These are phyloP conservation scores for Glaciozyma martinii DNA, from an alignment of 768 basidiomycete species.

Conservation along the genomic window DNA sequence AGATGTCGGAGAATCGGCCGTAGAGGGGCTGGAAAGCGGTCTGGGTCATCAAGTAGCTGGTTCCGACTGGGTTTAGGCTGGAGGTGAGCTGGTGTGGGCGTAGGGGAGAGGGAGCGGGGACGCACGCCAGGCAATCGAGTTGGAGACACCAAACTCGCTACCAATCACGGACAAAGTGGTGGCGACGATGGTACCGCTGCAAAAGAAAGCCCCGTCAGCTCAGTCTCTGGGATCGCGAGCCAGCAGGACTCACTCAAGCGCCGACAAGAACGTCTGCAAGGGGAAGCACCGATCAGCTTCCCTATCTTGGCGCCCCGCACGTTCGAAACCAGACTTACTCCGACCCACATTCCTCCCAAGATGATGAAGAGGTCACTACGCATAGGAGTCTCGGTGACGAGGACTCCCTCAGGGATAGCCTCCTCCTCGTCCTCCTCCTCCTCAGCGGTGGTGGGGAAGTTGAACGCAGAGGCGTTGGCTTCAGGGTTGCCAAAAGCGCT, in stretches of 20 bases:
- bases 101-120: background rate
- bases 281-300: background rate
- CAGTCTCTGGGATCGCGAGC: background rate
- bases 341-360: slow-evolving; percentile 14
- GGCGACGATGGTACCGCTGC: slow-evolving; percentile 6
- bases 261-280: slow-evolving; percentile 5
- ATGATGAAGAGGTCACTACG: slow-evolving; percentile 5
- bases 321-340: background rate
- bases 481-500: background rate
- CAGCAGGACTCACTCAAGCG: slow-evolving; percentile 6
- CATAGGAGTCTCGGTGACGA: slow-evolving; percentile 1
- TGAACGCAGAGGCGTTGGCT: slow-evolving; percentile 10
- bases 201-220: background rate
- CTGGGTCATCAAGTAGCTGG: slow-evolving; percentile 26
- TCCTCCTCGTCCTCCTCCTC: slow-evolving; percentile 10
- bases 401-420: background rate
- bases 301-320: background rate
- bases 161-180: slow-evolving; percentile 20
- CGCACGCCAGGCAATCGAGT: slow-evolving; percentile 22
- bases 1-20: slow-evolving; percentile 1
- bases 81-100: background rate
- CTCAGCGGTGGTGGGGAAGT: background rate
- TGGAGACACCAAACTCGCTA: slow-evolving; percentile 20
- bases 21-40: slow-evolving; percentile 29
- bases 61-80: slow-evolving; percentile 7